Conservation (phyloP, 768 basidiomycete species). For the Mycena kentingensis region DNA sequence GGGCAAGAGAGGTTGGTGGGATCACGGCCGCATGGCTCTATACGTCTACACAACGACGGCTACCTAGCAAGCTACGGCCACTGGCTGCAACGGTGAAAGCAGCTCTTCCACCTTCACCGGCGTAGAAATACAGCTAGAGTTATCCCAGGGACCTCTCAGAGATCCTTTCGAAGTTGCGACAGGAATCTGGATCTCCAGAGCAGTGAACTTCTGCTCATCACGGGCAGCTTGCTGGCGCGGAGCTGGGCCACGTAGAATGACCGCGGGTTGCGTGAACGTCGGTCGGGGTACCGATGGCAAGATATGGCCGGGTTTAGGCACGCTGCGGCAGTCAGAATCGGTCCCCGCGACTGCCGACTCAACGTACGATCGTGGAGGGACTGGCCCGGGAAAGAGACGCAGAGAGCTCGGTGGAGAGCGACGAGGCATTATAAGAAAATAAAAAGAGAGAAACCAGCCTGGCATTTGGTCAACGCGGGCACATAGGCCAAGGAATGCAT, state of each 20-base stretch:
- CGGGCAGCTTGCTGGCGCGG: conserved; percentile 24
- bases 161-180: conserved; percentile 11
- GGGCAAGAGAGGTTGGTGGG: conserved; percentile 20
- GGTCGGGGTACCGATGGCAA: conserved; percentile 70
- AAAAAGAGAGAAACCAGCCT: conserved; percentile 3
- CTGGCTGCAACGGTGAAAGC: conserved; percentile 49
- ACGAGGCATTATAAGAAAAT: conserved; percentile 53
- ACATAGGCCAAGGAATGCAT: neutral
- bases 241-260: conserved; percentile 24
- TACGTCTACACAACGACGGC: conserved; percentile 2
- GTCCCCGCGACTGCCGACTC: conserved; percentile 11
- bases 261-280: conserved; percentile 40
- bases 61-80: conserved; percentile 36
- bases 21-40: no score
- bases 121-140: conserved; percentile 46
- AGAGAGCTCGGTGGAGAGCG: conserved; percentile 70
- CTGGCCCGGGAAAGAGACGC: conserved; percentile 60
- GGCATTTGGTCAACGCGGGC: neutral
- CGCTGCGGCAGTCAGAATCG: conserved; percentile 28
- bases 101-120: conserved; percentile 50
- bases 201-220: conserved; percentile 26
- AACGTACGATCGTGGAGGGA: conserved; percentile 53
- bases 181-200: conserved; percentile 15
- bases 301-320: conserved; percentile 54
- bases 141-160: conserved; percentile 61